These are phyloP conservation scores for Ambrosia hybrid DNA, from an alignment of 140 eudicot species.

Conservation along the genomic window DNA sequence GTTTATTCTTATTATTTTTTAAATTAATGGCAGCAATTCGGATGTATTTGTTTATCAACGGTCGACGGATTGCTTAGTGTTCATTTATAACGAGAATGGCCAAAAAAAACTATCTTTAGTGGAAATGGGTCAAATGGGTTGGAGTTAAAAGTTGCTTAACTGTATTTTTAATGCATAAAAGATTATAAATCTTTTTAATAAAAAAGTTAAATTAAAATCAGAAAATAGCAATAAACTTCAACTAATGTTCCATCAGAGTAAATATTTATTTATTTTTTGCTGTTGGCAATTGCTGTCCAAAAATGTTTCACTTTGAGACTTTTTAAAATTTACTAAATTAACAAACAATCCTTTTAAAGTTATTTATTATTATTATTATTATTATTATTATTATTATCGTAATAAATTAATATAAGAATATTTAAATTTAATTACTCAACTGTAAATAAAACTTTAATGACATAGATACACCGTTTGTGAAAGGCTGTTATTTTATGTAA, in stretches of 20 bases:
- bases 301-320: background rate
- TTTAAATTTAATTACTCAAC: background rate
- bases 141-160: background rate
- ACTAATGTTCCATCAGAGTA: background rate
- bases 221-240: background rate
- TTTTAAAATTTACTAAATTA: too few species aligned
- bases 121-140: background rate
- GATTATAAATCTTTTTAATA: background rate
- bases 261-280: background rate
- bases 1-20: background rate
- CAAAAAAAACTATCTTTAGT: background rate
- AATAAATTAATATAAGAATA: too few species aligned
- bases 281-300: background rate
- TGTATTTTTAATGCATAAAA: constrained; percentile 1
- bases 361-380: too few species aligned
- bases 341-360: too few species aligned
- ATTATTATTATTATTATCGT: too few species aligned
- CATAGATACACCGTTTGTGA: background rate
- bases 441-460: background rate
- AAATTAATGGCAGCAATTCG: background rate
- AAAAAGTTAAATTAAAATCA: background rate
- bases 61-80: background rate
- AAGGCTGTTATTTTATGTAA: background rate
- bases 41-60: background rate
- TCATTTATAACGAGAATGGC: background rate